Evolutionary conservation across 139 green algal species (phyloP).

Genomic region (Pseudopediastrum boryanum): DNA sequence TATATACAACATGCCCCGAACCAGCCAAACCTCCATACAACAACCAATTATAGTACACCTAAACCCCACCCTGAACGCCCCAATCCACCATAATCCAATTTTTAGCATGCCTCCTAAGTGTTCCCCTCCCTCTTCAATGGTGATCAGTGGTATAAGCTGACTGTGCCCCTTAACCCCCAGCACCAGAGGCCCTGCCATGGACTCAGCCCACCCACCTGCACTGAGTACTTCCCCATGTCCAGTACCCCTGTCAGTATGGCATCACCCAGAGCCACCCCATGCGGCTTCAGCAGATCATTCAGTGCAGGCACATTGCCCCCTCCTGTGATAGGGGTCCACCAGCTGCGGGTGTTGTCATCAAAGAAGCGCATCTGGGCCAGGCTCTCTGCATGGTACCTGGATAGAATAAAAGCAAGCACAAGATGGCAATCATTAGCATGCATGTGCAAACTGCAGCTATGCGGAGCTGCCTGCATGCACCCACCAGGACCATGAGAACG

Average conservation of each 20-base stretch:
- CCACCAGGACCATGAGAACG: too few species aligned
- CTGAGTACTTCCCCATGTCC: conserved; percentile 1
- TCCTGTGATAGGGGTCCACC: conserved; percentile 85
- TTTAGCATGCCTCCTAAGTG: too few species aligned
- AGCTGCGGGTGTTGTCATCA: conserved; percentile 98
- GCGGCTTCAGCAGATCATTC: conserved; percentile 92
- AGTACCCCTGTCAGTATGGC: conserved; percentile 57
- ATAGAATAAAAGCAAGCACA: neutral
- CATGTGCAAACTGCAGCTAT: too few species aligned
- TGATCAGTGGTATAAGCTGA: too few species aligned
- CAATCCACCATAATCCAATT: too few species aligned
- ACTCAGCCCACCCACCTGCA: conserved; percentile 3
- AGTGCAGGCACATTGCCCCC: conserved; percentile 96
- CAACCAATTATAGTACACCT: too few species aligned
- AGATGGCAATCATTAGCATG: neutral
- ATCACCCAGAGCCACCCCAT: conserved; percentile 85
- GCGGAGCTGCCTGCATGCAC: too few species aligned
- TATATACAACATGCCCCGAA: too few species aligned
- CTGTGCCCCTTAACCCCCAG: too few species aligned
- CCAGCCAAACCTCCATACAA: too few species aligned
- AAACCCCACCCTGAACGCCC: too few species aligned
- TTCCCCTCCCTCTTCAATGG: too few species aligned
- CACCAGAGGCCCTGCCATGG: neutral
- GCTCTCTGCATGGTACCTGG: conserved; percentile 22
- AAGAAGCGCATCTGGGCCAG: conserved; percentile 90